Evolutionary conservation across 768 basidiomycete species (phyloP).

Genomic region (Obba rivulosa): DNA sequence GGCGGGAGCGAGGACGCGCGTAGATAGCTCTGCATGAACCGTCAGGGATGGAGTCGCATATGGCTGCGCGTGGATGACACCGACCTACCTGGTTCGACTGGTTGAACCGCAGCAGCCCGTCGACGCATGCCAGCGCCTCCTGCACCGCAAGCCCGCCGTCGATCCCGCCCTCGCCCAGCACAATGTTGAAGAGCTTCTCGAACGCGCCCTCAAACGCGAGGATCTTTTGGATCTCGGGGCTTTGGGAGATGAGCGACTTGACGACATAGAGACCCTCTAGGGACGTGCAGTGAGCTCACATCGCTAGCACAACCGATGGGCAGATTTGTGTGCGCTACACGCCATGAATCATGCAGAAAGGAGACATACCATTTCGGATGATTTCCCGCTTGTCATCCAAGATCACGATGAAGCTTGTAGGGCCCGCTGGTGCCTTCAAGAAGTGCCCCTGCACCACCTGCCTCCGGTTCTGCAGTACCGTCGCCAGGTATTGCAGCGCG

Average conservation of each 20-base stretch:
- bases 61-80: slow-evolving; percentile 2
- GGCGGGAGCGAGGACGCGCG: slow-evolving; percentile 77
- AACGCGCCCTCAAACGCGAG: slow-evolving; percentile 96
- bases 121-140: slow-evolving; percentile 81
- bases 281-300: slow-evolving; percentile 1
- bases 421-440: slow-evolving; percentile 75
- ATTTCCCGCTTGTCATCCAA: slow-evolving; percentile 87
- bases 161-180: slow-evolving; percentile 83
- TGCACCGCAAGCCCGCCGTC: slow-evolving; percentile 86
- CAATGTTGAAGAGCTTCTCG: slow-evolving; percentile 88
- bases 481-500: slow-evolving; percentile 75
- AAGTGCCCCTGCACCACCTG: slow-evolving; percentile 87
- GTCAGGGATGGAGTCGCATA: slow-evolving; percentile 1
- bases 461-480: slow-evolving; percentile 77
- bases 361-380: slow-evolving; percentile 71
- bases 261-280: slow-evolving; percentile 81
- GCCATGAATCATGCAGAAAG: neutral
- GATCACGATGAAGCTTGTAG: slow-evolving; percentile 63
- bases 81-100: slow-evolving; percentile 80
- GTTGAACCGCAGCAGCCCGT: slow-evolving; percentile 87
- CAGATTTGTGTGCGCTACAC: neutral
- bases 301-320: neutral
- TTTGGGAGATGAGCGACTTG: slow-evolving; percentile 77
- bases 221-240: slow-evolving; percentile 92
- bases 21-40: slow-evolving; percentile 78